Percentiles rank a stretch among this genome's conserved stretches.
Evolutionary conservation across 139 green algal species (phyloP).

Genomic region (Chlamydomonas eustigma): DNA sequence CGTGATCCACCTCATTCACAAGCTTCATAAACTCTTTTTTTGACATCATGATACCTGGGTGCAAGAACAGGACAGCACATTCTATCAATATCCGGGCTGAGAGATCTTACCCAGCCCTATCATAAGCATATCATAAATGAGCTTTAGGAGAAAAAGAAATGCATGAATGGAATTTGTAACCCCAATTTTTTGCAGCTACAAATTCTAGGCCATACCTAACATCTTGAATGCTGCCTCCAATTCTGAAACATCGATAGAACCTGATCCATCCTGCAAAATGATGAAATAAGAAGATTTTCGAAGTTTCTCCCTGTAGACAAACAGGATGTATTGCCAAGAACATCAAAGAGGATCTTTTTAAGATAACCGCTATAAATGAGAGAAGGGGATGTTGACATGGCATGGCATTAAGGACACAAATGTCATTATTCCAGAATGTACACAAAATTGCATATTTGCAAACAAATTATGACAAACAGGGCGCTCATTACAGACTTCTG

Average conservation of each 20-base stretch:
- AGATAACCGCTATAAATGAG: background rate
- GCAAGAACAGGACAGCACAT: no score
- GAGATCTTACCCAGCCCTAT: no score
- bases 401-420: background rate
- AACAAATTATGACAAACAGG: no score
- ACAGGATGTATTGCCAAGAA: no score
- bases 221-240: background rate
- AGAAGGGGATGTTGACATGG: background rate
- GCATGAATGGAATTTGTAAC: background rate
- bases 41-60: background rate
- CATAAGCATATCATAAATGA: background rate
- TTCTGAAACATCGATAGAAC: background rate
- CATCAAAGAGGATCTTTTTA: background rate
- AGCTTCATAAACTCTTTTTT: background rate
- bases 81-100: no score
- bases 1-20: background rate
- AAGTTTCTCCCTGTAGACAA: no score
- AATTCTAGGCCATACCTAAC: background rate
- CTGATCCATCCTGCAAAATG: background rate
- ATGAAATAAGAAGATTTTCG: background rate
- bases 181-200: background rate
- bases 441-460: background rate
- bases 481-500: no score
- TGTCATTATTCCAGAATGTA: background rate
- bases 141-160: background rate